Conservation (phyloP, 192 early-diverging fungal genomes). For the Backusella australiensis region DNA sequence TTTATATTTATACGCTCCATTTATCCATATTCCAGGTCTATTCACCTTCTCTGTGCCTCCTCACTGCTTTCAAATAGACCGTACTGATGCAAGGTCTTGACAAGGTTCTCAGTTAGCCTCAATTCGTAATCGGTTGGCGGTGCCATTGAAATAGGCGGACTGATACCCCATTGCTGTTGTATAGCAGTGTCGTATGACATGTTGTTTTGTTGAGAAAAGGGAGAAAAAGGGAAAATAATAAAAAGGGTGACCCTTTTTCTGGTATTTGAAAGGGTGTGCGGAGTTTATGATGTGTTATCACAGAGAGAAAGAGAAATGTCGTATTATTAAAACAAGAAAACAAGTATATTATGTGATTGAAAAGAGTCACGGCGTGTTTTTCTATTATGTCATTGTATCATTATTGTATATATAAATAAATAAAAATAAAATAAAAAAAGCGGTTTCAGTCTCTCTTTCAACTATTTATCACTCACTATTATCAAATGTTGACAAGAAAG, state of each 20-base stretch:
- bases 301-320: too few relatives aligned
- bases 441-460: background rate
- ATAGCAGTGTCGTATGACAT: conserved; percentile 1
- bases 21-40: background rate
- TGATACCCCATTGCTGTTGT: conserved; percentile 68
- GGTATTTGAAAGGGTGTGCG: background rate
- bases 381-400: too few relatives aligned
- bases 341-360: too few relatives aligned
- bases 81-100: conserved; percentile 67
- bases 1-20: background rate
- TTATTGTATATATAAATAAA: background rate
- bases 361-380: too few relatives aligned
- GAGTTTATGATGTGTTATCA: background rate
- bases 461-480: background rate
- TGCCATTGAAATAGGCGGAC: conserved; percentile 67
- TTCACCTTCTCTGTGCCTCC: conserved; percentile 78
- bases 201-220: background rate
- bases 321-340: too few relatives aligned
- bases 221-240: background rate
- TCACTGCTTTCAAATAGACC: conserved; percentile 87
- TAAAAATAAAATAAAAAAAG: background rate
- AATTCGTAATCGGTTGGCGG: conserved; percentile 65
- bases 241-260: background rate
- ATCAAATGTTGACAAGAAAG: background rate
- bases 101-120: conserved; percentile 65